Conservation (phyloP, 768 basidiomycete species). For the Termitomyces sp. region DNA sequence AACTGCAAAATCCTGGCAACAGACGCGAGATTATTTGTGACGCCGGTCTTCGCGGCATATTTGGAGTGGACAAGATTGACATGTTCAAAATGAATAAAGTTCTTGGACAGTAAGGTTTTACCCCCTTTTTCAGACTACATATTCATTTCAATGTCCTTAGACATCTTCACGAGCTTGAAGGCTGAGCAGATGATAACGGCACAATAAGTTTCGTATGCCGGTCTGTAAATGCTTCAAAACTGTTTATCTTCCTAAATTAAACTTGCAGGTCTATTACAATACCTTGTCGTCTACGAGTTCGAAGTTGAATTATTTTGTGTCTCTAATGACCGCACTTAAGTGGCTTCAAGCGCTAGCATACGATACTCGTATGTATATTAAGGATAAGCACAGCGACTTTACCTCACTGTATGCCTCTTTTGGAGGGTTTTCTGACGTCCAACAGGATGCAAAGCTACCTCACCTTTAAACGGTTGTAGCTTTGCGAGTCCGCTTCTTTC, state of each 20-base stretch:
- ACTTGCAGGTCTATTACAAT: background rate
- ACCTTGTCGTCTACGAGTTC: background rate
- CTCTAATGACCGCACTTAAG: background rate
- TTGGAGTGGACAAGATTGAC: constrained; percentile 76
- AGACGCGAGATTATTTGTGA: constrained; percentile 87
- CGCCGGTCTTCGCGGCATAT: constrained; percentile 61
- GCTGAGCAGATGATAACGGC: background rate
- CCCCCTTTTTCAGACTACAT: background rate
- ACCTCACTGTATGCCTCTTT: background rate
- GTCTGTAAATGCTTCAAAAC: background rate
- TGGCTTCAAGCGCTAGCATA: background rate
- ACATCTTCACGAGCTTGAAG: constrained; percentile 28
- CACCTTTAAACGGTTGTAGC: background rate
- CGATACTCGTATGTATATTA: background rate
- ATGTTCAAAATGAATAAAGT: constrained; percentile 97
- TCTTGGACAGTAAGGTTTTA: constrained; percentile 58
- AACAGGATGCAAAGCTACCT: background rate
- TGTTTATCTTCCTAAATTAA: constrained; percentile 10
- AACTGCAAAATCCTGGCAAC: constrained; percentile 82
- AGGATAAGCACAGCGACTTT: background rate
- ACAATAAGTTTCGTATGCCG: background rate
- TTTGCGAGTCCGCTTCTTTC: constrained; percentile 16
- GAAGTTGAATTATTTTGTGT: background rate
- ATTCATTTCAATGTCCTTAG: constrained; percentile 14
- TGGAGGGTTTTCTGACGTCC: background rate